Evolutionary conservation across 1,284 basidiomycete species (phyloP).

Genomic region (Trichosporon sp.): DNA sequence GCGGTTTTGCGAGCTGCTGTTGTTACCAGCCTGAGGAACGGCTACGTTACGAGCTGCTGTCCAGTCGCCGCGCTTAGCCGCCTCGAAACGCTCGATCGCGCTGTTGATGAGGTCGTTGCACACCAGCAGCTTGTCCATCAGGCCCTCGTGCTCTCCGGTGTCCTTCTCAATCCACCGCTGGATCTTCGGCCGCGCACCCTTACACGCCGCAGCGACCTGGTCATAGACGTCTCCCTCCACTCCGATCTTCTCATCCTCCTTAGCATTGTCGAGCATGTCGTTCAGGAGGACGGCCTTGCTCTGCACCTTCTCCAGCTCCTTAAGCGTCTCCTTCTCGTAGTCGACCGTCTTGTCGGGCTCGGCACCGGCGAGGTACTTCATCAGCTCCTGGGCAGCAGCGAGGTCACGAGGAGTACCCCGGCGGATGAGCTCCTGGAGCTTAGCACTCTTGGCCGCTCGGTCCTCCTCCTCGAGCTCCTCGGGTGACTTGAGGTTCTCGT

Average conservation of each 20-base stretch:
- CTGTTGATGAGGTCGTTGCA: constrained; percentile 98
- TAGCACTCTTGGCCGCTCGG: constrained; percentile 87
- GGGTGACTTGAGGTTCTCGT: constrained; percentile 39
- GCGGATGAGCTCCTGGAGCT: constrained; percentile 95
- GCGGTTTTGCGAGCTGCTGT: constrained; percentile 23
- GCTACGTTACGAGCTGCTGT: constrained; percentile 35
- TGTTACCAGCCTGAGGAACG: constrained; percentile 20
- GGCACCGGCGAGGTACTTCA: constrained; percentile 92
- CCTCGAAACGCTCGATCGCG: constrained; percentile 80
- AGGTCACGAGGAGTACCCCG: constrained; percentile 93
- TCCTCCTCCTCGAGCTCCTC: constrained; percentile 91
- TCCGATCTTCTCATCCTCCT: constrained; percentile 70
- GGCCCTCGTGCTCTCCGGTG: constrained; percentile 68
- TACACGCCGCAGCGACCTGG: constrained; percentile 83
- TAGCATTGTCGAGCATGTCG: constrained; percentile 94
- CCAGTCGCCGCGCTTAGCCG: constrained; percentile 85
- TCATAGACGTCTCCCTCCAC: constrained; percentile 87
- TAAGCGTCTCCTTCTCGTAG: constrained; percentile 80
- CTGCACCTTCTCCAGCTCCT: constrained; percentile 91
- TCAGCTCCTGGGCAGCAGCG: constrained; percentile 91
- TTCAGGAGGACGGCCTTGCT: constrained; percentile 88
- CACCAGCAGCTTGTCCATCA: constrained; percentile 85
- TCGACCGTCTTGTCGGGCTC: constrained; percentile 92
- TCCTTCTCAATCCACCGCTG: constrained; percentile 98
- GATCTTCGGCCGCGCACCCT: constrained; percentile 81